Conservation (phyloP, 2,329 filamentous ascomycete species). For the Trichoderma aggressivum region DNA sequence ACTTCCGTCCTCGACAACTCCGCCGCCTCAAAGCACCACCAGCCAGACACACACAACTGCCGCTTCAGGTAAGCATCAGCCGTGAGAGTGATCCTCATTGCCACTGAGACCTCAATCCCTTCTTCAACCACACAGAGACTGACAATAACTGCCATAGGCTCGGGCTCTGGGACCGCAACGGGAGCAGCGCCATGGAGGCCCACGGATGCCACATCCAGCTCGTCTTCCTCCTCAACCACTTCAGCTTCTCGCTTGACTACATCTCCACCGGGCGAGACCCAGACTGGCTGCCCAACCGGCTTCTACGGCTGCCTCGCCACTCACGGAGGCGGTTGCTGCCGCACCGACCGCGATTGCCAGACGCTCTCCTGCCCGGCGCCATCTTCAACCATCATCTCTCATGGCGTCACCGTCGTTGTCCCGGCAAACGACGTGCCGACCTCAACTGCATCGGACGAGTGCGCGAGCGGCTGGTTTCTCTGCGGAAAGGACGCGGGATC, state of each 20-base stretch:
- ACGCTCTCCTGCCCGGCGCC: constrained; percentile 71
- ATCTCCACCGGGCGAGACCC: constrained; percentile 23
- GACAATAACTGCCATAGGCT: constrained; percentile 37
- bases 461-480: constrained; percentile 79
- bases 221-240: background rate
- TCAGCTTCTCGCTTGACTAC: background rate
- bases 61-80: constrained; percentile 37
- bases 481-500: constrained; percentile 53
- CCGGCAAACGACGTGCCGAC: constrained; percentile 50
- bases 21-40: constrained; percentile 33
- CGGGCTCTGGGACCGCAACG: constrained; percentile 36
- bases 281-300: constrained; percentile 69
- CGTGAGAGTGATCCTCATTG: constrained; percentile 41
- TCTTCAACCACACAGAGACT: constrained; percentile 38
- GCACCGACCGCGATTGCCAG: constrained; percentile 79
- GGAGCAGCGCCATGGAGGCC: constrained; percentile 48
- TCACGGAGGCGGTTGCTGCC: constrained; percentile 82
- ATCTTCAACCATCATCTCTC: constrained; percentile 61
- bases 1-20: constrained; percentile 19
- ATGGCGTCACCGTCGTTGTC: constrained; percentile 69
- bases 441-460: constrained; percentile 47
- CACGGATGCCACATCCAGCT: constrained; percentile 3
- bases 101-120: constrained; percentile 37
- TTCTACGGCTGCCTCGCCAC: constrained; percentile 88
- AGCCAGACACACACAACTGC: constrained; percentile 38